Evolutionary conservation across 176 grass and related monocot species (phyloP).

Genomic region (Musa troglodytarum): DNA sequence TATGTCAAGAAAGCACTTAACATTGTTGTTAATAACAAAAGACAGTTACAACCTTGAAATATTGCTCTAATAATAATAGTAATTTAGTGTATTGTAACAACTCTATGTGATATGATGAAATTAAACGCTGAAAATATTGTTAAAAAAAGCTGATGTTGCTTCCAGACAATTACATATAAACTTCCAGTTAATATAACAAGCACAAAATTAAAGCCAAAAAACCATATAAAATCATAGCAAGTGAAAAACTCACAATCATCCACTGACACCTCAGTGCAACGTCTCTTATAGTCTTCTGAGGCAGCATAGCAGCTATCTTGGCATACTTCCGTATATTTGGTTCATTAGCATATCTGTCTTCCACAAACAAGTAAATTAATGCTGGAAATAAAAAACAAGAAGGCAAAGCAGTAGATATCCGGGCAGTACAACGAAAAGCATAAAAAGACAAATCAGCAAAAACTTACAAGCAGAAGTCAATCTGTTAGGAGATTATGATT

Average conservation of each 20-base stretch:
- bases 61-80: too few species aligned
- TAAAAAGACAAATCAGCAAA: not conserved
- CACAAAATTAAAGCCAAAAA: not conserved
- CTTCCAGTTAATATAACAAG: not conserved
- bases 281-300: constrained; percentile 36
- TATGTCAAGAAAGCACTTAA: too few species aligned
- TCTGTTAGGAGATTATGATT: not conserved
- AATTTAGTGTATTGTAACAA: too few species aligned
- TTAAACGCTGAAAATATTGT: too few species aligned
- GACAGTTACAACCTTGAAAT: too few species aligned
- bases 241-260: constrained; percentile 23
- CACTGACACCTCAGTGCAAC: constrained; percentile 38
- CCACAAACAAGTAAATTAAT: not conserved
- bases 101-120: too few species aligned
- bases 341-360: constrained; percentile 27
- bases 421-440: not conserved
- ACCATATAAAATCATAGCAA: not conserved
- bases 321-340: constrained; percentile 25
- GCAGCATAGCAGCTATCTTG: constrained; percentile 30
- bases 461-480: not conserved
- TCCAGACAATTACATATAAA: too few species aligned
- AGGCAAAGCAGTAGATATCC: not conserved
- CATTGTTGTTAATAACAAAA: too few species aligned
- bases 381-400: not conserved
- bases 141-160: too few species aligned